A percentile compares a stretch with the other conserved stretches of the same genome.
phyloP scores from a whole-genome alignment of 78 protist genomes.

The Bodo saltans region DNA sequence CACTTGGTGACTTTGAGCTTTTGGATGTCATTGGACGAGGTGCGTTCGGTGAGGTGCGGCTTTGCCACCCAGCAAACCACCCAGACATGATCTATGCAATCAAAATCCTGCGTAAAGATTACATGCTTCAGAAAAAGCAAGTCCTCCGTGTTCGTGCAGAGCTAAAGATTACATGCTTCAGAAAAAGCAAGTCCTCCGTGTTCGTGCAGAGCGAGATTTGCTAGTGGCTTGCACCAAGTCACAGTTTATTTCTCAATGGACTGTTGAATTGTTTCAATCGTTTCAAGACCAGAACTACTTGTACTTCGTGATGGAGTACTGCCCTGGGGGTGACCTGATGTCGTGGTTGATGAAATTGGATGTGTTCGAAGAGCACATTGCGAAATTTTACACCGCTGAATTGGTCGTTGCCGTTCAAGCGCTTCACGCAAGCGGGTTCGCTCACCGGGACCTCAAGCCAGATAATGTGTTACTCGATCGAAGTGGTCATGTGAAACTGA shows the following conservation, averaged over 20 bases:
- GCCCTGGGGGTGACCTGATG: constrained; percentile 70
- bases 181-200: not conserved
- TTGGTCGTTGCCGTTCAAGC: constrained; percentile 70
- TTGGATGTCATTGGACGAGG: constrained; percentile 76
- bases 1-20: constrained; percentile 56
- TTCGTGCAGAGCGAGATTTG: not conserved
- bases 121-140: not conserved
- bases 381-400: constrained; percentile 81
- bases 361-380: constrained; percentile 59
- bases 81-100: constrained; percentile 4
- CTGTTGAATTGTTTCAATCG: constrained; percentile 21
- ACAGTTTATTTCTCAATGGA: not conserved
- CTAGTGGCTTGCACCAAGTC: too few relatives aligned
- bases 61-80: not conserved
- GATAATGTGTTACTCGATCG: constrained; percentile 59
- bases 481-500: constrained; percentile 59
- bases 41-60: constrained; percentile 70
- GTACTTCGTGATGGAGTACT: constrained; percentile 70
- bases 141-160: not conserved
- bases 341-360: constrained; percentile 57
- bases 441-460: constrained; percentile 72
- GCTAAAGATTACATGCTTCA: constrained; percentile 4
- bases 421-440: constrained; percentile 62
- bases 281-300: constrained; percentile 65
- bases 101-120: constrained; percentile 14